Evolutionary conservation across 805 yeast species (phyloP), one percentile per base, ranked within the genome.

Genomic region (Monosporozyma aerobia): DNA sequence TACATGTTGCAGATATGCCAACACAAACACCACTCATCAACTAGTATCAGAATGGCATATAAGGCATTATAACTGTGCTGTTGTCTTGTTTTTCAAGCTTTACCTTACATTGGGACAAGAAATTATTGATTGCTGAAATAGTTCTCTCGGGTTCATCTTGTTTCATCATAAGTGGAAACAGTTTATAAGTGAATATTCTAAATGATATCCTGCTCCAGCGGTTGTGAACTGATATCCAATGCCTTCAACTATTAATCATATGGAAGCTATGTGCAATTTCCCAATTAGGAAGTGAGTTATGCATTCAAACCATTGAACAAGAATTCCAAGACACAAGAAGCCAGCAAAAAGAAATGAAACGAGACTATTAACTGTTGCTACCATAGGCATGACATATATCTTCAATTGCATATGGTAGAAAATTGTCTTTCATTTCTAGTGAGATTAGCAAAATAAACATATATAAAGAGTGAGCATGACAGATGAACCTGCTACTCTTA

Each of bases 1-100:
- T 87, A 61, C 88, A 75, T 68, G 89, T 87, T 73, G 92, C 99
- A 37, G 96, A 88, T 57, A 94, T 89, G 56, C 98, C 99, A 56
- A 98, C 98, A 63, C 89, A 77, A 64, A 94, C 97, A 61, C 95
- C 99, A 57, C 88, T 81, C 56, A 76, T 75, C 68, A 92, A 92
- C 70, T 92, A 97, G 77, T 90, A 90, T 43, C 82, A 63, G 67
- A 92, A 92, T 39, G 97, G 97, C 61, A 92, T 73, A 16, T 85
- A 81, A 3, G 23, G 8, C 25, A 23, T 19, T 16, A 13, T 43
- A 27, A 32, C 14, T 32, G 35, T 32, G n/a, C 7, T 47, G 11
- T 30, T 5, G 1, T 9, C 5, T 32, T 32, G 35, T 32, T 32
- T 32, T 32, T 11, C 35, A 9, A 11, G 14, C 35, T 13, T 32